These are phyloP conservation scores for Diphasiastrum complanatum DNA, from an alignment of 83 land plant genomes.

Conservation along the genomic window DNA sequence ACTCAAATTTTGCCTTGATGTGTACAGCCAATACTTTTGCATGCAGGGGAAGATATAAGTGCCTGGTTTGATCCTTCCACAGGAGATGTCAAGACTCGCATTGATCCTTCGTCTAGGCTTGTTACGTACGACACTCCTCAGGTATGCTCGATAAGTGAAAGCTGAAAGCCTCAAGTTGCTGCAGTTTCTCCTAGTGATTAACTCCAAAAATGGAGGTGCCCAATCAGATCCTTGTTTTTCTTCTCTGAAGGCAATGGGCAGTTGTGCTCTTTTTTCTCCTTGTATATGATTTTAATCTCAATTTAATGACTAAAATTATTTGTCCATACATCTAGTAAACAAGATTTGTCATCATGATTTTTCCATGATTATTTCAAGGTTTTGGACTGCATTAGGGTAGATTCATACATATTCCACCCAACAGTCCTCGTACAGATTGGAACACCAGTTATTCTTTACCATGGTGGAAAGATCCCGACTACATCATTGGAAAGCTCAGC, in stretches of 20 bases:
- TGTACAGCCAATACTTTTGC: conserved; percentile 23
- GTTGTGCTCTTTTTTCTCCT: too few relatives aligned
- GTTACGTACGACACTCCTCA: conserved; percentile 21
- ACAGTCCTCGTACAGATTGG: conserved; percentile 24
- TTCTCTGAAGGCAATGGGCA: too few relatives aligned
- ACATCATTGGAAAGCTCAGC: conserved; percentile 31
- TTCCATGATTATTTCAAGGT: neutral
- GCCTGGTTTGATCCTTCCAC: conserved; percentile 39
- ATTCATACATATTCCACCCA: conserved; percentile 33
- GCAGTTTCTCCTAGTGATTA: neutral
- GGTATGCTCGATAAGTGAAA: conserved; percentile 5
- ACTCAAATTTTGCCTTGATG: neutral
- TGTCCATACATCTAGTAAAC: too few relatives aligned
- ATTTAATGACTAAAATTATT: too few relatives aligned
- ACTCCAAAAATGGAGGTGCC: too few relatives aligned
- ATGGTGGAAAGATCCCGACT: conserved; percentile 34
- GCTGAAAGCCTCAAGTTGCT: neutral
- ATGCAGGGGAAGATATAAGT: conserved; percentile 36
- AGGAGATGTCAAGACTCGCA: conserved; percentile 5
- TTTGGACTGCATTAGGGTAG: conserved; percentile 25
- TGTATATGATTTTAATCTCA: too few relatives aligned
- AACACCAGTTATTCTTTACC: conserved; percentile 18
- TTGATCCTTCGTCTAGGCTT: conserved; percentile 23
- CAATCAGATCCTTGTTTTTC: too few relatives aligned
- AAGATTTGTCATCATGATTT: too few relatives aligned